Conservation (phyloP, 305 asterid species). For the Fraxinus platypoda region DNA sequence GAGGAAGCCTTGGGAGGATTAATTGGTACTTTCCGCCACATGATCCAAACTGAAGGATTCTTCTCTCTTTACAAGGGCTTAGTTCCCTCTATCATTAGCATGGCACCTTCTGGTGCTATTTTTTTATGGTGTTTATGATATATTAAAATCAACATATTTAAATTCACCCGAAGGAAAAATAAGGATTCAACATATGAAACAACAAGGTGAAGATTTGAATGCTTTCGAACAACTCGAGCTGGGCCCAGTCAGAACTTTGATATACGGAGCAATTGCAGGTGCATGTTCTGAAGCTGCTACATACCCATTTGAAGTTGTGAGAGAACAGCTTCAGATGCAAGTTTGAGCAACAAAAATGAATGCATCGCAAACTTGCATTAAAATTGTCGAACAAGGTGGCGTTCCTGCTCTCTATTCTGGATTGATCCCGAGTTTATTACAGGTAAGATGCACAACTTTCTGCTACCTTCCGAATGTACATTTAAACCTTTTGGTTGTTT, state of each 20-base stretch:
- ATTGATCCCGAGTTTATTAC: constrained; percentile 81
- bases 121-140: constrained; percentile 42
- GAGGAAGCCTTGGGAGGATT: too few relatives aligned
- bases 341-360: constrained; percentile 39
- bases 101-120: constrained; percentile 90
- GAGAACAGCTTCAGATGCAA: constrained; percentile 98
- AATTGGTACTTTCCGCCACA: constrained; percentile 68
- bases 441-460: constrained; percentile 41
- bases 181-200: constrained; percentile 69
- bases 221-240: constrained; percentile 87
- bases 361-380: constrained; percentile 64
- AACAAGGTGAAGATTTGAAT: constrained; percentile 60
- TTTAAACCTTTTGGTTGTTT: not conserved
- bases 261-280: constrained; percentile 86
- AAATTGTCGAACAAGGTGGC: too few relatives aligned
- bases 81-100: constrained; percentile 85
- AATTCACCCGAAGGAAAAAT: constrained; percentile 76
- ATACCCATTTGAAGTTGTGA: constrained; percentile 93
- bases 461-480: too few relatives aligned
- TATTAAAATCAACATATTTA: constrained; percentile 74
- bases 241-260: constrained; percentile 76
- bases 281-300: constrained; percentile 52
- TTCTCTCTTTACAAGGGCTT: constrained; percentile 34
- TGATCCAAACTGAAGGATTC: constrained; percentile 41
- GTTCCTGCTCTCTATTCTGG: constrained; percentile 49